Conservation (phyloP, 2,329 filamentous ascomycete species). For the Huntiella savannae region DNA sequence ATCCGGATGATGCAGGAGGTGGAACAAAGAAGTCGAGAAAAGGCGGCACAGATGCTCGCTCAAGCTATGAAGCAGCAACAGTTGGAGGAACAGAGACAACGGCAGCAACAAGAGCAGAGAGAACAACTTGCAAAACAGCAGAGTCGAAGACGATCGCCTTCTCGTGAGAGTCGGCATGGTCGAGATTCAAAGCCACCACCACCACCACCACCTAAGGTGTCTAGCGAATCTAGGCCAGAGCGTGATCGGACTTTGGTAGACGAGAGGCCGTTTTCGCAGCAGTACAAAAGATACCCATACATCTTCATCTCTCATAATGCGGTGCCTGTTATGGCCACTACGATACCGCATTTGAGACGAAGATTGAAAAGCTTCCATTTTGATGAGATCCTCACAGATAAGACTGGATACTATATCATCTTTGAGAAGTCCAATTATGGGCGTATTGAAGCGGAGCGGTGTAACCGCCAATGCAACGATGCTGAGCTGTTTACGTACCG, state of each 20-base stretch:
- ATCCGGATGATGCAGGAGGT: conserved; percentile 57
- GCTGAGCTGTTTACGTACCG: conserved; percentile 75
- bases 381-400: conserved; percentile 66
- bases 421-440: conserved; percentile 65
- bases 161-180: conserved; percentile 13
- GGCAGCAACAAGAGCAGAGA: too few species aligned
- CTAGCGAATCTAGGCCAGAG: conserved; percentile 50
- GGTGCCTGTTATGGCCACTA: conserved; percentile 72
- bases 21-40: conserved; percentile 48
- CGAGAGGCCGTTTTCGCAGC: conserved; percentile 47
- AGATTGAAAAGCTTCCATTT: conserved; percentile 67
- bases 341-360: conserved; percentile 77
- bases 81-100: too few species aligned
- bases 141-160: neutral
- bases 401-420: conserved; percentile 76
- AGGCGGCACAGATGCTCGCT: conserved; percentile 16
- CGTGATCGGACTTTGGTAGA: conserved; percentile 40
- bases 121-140: too few species aligned
- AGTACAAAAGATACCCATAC: conserved; percentile 65
- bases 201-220: conserved; percentile 17
- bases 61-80: conserved; percentile 10
- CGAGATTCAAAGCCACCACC: conserved; percentile 39
- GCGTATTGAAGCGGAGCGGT: conserved; percentile 62
- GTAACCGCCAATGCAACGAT: conserved; percentile 59
- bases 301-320: conserved; percentile 75